Base-by-base conservation (phyloP, 805 yeast genomes). In the Citeromyces nyonsensis region DNA sequence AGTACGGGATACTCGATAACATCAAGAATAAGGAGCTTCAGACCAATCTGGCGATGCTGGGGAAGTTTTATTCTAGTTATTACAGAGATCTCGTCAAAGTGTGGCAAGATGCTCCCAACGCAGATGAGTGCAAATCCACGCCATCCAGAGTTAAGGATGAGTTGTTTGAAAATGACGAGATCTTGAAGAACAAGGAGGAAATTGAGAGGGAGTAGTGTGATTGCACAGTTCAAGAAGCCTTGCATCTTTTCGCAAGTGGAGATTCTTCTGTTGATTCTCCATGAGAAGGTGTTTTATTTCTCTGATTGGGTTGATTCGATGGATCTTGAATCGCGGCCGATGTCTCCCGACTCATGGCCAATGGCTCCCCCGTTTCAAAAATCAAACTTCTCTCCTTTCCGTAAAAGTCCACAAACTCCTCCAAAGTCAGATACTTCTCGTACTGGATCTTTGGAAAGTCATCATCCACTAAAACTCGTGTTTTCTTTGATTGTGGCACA, bases 1-100 rank as follows among this genome's bases (percentile, higher is more conserved):
- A 69, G 43, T 69, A 63, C 41, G 67, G 65, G 4, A 55, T 75
- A 39, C 88, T 93, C 62, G 94, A 88, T 44, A 65, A 62, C 15
- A 79, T 83, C 39, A 85, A 85, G 52, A 70, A 82, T 22, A 61
- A 64, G 25, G 96, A 88, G 53, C 62, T 86, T 49, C 75, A 77
- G 45, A 62, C 65, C 22, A 68, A 93, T 2, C 63, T 88, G 55
- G 58, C 71, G 6, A 66, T 67, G n/a, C 59, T 88, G 36, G 80
- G 94, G 32, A 80, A 79, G 40, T 72, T 71, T 38, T 80, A 88
- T 52, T 72, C 82, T 35, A 63, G 66, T 18, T 84, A 81, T 46
- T 88, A 79, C 52, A 63, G 68, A 37, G 67, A 66, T 15, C 59
- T 83, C 48, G 67, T 79, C 33, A 68, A 68, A 14, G 74, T 73